Conservation (phyloP, 2,329 filamentous ascomycete genomes). For the Scolecobasidium constrictum region DNA sequence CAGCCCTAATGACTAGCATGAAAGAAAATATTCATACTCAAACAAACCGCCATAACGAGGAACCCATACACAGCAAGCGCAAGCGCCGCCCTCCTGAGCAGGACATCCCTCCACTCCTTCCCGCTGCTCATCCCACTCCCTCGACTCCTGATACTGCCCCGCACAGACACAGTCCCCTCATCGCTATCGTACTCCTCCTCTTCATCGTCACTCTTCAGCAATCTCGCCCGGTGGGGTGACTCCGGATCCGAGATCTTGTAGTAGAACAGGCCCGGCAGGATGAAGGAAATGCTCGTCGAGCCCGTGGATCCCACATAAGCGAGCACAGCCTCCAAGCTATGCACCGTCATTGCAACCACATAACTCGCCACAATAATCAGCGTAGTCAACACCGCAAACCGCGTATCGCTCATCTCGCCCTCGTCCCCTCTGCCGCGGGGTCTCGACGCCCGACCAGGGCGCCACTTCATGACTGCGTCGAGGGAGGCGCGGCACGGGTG, state of each 20-base stretch:
- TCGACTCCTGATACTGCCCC: constrained; percentile 29
- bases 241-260: constrained; percentile 95
- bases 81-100: constrained; percentile 62
- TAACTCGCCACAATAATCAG: constrained; percentile 77
- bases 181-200: constrained; percentile 57
- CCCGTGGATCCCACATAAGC: constrained; percentile 94
- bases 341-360: constrained; percentile 80
- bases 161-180: constrained; percentile 36
- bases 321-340: constrained; percentile 77
- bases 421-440: constrained; percentile 10
- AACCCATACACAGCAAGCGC: constrained; percentile 73
- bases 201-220: constrained; percentile 87
- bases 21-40: constrained; percentile 78
- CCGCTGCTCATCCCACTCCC: constrained; percentile 12
- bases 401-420: constrained; percentile 64
- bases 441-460: constrained; percentile 39
- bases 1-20: constrained; percentile 30
- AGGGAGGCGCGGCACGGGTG: constrained; percentile 94
- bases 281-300: constrained; percentile 92
- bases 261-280: constrained; percentile 90
- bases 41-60: constrained; percentile 79
- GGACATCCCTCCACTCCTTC: constrained; percentile 40
- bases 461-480: constrained; percentile 90
- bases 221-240: constrained; percentile 70
- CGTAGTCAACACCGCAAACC: constrained; percentile 84